Conservation (phyloP, 2,329 filamentous ascomycete genomes). For the Fonsecaea multimorphosa region DNA sequence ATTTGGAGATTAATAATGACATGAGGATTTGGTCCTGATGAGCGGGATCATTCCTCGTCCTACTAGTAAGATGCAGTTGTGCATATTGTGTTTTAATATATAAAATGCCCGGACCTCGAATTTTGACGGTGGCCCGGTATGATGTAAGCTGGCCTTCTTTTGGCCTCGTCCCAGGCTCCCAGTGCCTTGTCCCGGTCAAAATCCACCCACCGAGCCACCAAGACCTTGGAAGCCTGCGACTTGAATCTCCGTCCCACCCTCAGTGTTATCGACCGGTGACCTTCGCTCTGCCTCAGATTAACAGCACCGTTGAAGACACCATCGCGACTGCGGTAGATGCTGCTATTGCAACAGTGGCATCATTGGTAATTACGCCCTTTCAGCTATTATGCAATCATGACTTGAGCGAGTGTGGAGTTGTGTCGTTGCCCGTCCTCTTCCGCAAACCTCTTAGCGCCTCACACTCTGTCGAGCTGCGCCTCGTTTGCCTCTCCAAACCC, state of each 20-base stretch:
- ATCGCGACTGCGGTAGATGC: slow-evolving; percentile 1
- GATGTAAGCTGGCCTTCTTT: slow-evolving; percentile 15
- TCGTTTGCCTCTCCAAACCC: slow-evolving; percentile 17
- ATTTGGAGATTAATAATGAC: slow-evolving; percentile 18
- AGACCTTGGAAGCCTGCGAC: neutral
- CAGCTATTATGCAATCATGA: slow-evolving; percentile 36
- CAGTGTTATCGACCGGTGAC: slow-evolving; percentile 7
- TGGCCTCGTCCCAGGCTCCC: neutral
- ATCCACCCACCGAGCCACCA: slow-evolving; percentile 8
- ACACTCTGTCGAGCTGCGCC: slow-evolving; percentile 30
- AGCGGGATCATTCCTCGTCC: slow-evolving; percentile 6
- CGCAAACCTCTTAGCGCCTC: slow-evolving; percentile 34
- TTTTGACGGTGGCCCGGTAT: neutral
- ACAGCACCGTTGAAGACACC: neutral
- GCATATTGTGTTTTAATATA: neutral
- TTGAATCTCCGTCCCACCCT: neutral
- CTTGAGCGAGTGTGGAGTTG: slow-evolving; percentile 26
- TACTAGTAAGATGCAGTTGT: too few relatives aligned
- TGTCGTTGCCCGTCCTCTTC: slow-evolving; percentile 22
- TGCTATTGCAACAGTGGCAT: slow-evolving; percentile 18
- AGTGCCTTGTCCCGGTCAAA: neutral
- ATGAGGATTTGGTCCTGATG: slow-evolving; percentile 15
- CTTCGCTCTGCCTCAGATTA: slow-evolving; percentile 6
- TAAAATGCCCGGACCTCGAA: neutral
- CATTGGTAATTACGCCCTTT: slow-evolving; percentile 16